These are phyloP conservation scores for Bondarzewia mesenterica DNA, from an alignment of 1,284 basidiomycete genomes.

Conservation along the genomic window DNA sequence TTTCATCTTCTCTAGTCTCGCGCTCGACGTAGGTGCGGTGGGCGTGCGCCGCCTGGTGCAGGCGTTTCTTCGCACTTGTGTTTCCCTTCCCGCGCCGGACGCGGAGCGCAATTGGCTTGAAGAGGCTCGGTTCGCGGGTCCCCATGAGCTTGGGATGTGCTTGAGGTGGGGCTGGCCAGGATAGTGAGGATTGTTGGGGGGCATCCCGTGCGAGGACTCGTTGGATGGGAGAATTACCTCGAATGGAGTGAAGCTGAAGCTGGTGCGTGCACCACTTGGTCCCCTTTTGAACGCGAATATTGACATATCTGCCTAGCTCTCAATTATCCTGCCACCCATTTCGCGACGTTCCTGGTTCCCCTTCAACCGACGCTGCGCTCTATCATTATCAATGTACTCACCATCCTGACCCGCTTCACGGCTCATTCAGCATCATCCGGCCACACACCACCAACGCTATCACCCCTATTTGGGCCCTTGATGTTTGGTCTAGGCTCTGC, in stretches of 20 bases:
- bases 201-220: constrained; percentile 60
- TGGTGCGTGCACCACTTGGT: too few relatives aligned
- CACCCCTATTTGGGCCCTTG: constrained; percentile 82
- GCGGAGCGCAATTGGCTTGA: constrained; percentile 60
- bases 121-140: constrained; percentile 74
- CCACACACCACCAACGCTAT: constrained; percentile 76
- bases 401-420: constrained; percentile 70
- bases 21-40: constrained; percentile 71
- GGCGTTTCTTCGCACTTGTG: constrained; percentile 60
- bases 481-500: constrained; percentile 72
- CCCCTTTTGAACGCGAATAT: too few relatives aligned
- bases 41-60: constrained; percentile 69
- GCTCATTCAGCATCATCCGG: constrained; percentile 76
- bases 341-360: constrained; percentile 48
- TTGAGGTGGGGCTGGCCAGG: constrained; percentile 78
- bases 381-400: constrained; percentile 61
- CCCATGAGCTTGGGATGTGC: constrained; percentile 81
- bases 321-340: constrained; percentile 63
- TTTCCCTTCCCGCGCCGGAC: constrained; percentile 30
- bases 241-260: constrained; percentile 73
- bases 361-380: constrained; percentile 48
- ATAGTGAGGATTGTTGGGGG: constrained; percentile 60
- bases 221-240: constrained; percentile 74
- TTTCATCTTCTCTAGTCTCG: constrained; percentile 81
- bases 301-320: constrained; percentile 32